Base-by-base conservation (phyloP, 148 eudicot species). In the Diospyros kaki region DNA sequence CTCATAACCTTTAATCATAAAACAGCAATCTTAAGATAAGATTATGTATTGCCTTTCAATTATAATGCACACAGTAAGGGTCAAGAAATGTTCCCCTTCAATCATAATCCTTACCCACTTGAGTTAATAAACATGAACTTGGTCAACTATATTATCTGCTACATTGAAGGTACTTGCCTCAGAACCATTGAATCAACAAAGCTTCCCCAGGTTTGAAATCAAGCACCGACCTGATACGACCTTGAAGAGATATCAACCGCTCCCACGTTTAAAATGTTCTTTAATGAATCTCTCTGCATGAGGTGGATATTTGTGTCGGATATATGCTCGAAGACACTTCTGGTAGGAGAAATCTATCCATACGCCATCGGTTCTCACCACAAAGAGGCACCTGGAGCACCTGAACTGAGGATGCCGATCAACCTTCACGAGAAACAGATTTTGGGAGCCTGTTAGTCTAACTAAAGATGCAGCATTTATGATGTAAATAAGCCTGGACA, bases 281-380 rank as follows among this genome's bases (percentile, higher is more conserved):
- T 84, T 86, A 13, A 91, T 87, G 54, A 87, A 91, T 79, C 87
- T 86, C 74, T 88, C 89, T 9, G 93, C 98, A 71, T 91, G 68
- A 52, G 81, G 78, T 46, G 97, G 97, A 75, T 91, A 91, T 76
- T 87, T 94, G 12, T 76, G 77, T 76, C 89, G 89, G 59, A 94
- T 80, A 78, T 94, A 94, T 54, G 86, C 84, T 58, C 94, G 86
- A 15, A 94, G 72, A 76, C 98, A 94, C 80, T 94, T 94, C 83
- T 94, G 94, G 86, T 94, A 94, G 46, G 98, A 94, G 83, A 94
- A 94, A 79, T 94, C 98, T 39, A 94, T 89, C 97, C 97, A 91
- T 78, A 76, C 90, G 73, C 97, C 97, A 56, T 91, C 97, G 0
- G 81, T 83, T 86, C 98, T 83, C 15, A 94, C 88, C 44, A 91